phyloP scores from a whole-genome alignment of 129 eudicot genomes.

The Centaurea solstitialis region DNA sequence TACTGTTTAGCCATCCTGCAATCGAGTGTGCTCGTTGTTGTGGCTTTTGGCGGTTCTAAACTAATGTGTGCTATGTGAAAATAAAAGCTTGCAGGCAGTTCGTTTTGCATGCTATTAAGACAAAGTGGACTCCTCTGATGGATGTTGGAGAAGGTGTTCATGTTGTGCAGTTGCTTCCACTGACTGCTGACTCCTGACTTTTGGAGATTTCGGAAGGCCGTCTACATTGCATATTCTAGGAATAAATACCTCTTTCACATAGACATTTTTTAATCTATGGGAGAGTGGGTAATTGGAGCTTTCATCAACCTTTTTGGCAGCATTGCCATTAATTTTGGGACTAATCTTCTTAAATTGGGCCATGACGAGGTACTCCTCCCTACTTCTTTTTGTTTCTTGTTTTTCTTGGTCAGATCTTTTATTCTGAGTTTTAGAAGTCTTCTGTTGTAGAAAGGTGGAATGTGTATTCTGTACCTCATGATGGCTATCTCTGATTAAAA shows the following conservation, averaged over 20 bases:
- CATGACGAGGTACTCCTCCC: constrained; percentile 82
- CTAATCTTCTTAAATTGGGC: constrained; percentile 96
- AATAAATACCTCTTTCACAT: constrained; percentile 13
- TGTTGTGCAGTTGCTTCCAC: constrained; percentile 23
- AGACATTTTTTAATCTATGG: constrained; percentile 55
- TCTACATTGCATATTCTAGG: constrained; percentile 7
- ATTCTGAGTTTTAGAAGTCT: neutral
- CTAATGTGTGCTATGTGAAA: constrained; percentile 9
- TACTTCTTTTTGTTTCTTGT: neutral
- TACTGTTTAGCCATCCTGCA: neutral
- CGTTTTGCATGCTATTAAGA: neutral
- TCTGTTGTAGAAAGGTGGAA: neutral
- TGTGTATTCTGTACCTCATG: neutral
- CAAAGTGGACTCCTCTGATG: constrained; percentile 24
- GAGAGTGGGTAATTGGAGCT: constrained; percentile 99
- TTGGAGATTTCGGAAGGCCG: constrained; percentile 3
- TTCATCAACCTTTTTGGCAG: constrained; percentile 92
- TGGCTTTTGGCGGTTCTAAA: neutral
- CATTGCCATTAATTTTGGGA: constrained; percentile 93
- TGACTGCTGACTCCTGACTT: constrained; percentile 19
- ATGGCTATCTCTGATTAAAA: neutral
- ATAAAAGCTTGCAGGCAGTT: constrained; percentile 20
- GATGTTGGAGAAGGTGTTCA: constrained; percentile 23
- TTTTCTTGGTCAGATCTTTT: neutral
- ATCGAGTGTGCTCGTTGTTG: neutral